Base-by-base conservation (phyloP, 345 rosid genomes). In the Brassica rapa region DNA sequence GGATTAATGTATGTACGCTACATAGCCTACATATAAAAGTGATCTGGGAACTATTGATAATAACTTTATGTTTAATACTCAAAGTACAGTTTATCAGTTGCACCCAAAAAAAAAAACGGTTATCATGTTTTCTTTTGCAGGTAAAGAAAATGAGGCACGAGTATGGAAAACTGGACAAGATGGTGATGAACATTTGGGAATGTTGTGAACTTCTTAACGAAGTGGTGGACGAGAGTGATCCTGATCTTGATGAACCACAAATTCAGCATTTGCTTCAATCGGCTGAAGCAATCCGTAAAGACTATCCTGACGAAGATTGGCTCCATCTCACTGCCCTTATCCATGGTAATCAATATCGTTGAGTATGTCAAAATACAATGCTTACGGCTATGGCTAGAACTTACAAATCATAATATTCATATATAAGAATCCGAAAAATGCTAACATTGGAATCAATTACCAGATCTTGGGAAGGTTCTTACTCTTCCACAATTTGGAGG, bases 401-500 rank as follows among this genome's bases (percentile, higher is more conserved):
- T 62, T 61, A 66, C 16, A 1, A 57, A 27, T 27, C 30, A 27
- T 27, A 27, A 27, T 27, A 2, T 27, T 27, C 25, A 24, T 56
- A 56, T 5, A 23, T 32, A 33, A 35, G 7, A 70, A 62, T 63
- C 25, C 7, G 62, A 33, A 49, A 29, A 59, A 19, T 68, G 3
- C 27, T 67, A 25, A 75, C n/a, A 1, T 4, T n/a, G 49, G n/a
- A 64, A 2, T 70, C 4, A 70, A 25, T 57, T 55, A 60, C 15
- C 77, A 90, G 95, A 90, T 81, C 89, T 90, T 27, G 90, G 93
- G 23, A 90, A 88, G 79, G 89, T 90, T 70, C 84, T 90, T 39
- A 83, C 82, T 27, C 87, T 88, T 56, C 91, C 91, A 9, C 72
- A 82, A 4, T 86, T 87, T 75, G 93, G 95, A 24, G 77, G 68